phyloP scores from a whole-genome alignment of 768 basidiomycete species.

The Collybiopsis confluens region DNA sequence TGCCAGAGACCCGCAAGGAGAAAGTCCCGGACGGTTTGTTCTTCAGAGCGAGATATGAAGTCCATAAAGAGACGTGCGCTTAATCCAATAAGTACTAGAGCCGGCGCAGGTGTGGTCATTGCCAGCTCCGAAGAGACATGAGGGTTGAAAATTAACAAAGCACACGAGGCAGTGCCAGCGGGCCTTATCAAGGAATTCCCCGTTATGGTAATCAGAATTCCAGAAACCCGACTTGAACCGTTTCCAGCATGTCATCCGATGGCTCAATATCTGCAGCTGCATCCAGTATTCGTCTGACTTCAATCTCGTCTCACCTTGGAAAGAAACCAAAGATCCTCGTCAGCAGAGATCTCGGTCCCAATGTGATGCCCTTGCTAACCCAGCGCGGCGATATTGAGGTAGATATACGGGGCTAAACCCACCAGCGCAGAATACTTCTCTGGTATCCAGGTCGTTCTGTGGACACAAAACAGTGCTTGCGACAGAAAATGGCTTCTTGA shows the following conservation, averaged over 20 bases:
- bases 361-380: conserved; percentile 55
- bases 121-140: conserved; percentile 8
- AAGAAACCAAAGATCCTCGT: conserved; percentile 45
- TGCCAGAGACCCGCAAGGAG: conserved; percentile 72
- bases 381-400: conserved; percentile 54
- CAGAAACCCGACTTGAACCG: no score
- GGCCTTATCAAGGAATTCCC: no score
- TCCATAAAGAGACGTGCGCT: conserved; percentile 70
- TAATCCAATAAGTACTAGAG: conserved; percentile 71
- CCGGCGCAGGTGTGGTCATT: conserved; percentile 38
- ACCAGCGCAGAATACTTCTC: no score
- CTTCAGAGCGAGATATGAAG: conserved; percentile 43
- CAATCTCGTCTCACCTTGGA: conserved; percentile 14
- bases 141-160: not conserved
- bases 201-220: no score
- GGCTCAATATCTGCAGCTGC: conserved; percentile 18
- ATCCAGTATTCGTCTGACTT: conserved; percentile 20
- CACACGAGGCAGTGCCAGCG: no score
- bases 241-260: not conserved
- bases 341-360: conserved; percentile 55
- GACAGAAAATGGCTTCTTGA: conserved; percentile 70
- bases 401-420: not conserved
- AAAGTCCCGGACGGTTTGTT: conserved; percentile 49
- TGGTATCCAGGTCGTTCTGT: conserved; percentile 31
- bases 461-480: conserved; percentile 51